phyloP scores from a whole-genome alignment of 768 basidiomycete species.

The Xerocomellus chrysenteron region DNA sequence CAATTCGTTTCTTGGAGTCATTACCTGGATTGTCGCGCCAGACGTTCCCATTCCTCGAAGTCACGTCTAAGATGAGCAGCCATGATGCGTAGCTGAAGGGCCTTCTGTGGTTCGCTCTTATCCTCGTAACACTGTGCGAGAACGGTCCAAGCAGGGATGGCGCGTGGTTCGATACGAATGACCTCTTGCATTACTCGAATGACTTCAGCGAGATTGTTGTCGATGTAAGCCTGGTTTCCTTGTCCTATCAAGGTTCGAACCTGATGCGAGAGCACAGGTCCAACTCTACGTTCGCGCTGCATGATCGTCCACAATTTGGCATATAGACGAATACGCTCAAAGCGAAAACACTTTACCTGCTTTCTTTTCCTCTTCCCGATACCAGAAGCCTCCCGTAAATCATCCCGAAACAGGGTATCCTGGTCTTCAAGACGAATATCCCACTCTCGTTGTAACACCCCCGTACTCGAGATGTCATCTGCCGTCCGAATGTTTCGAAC shows the following conservation, averaged over 20 bases:
- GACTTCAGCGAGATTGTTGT: slow-evolving; percentile 62
- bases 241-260: slow-evolving; percentile 55
- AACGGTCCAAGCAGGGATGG: slow-evolving; percentile 81
- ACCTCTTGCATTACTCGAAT: slow-evolving; percentile 86
- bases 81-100: slow-evolving; percentile 16
- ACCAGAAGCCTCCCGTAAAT: slow-evolving; percentile 62
- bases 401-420: slow-evolving; percentile 69
- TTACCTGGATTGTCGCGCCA: slow-evolving; percentile 75
- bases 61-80: slow-evolving; percentile 78
- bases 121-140: slow-evolving; percentile 18
- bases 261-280: slow-evolving; percentile 17
- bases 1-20: slow-evolving; percentile 47
- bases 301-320: background rate
- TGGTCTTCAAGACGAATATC: slow-evolving; percentile 44
- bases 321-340: background rate
- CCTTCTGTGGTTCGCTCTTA: slow-evolving; percentile 15
- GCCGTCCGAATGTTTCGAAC: slow-evolving; percentile 3
- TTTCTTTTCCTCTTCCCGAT: slow-evolving; percentile 53
- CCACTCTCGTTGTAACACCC: slow-evolving; percentile 9
- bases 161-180: slow-evolving; percentile 89
- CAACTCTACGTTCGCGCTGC: slow-evolving; percentile 14
- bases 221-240: slow-evolving; percentile 85
- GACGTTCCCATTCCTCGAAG: slow-evolving; percentile 82
- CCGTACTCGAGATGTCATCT: slow-evolving; percentile 16
- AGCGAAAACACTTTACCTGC: slow-evolving; percentile 35